Base-by-base conservation (phyloP, 257 asterid genomes). In the Marsdenia floribunda region DNA sequence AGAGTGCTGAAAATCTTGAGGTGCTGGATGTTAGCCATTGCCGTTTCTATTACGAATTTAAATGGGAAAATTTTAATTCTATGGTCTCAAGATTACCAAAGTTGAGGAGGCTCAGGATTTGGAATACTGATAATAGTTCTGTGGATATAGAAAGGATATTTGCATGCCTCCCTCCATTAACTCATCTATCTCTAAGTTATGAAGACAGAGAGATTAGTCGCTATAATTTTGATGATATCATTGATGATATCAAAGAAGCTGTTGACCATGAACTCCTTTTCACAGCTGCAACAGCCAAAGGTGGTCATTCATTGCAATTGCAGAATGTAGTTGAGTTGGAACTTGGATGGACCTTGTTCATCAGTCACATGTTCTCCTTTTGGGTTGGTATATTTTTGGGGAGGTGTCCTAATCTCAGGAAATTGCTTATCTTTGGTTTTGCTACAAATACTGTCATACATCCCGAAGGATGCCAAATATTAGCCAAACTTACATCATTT, bases 81-180 rank as follows among this genome's bases (percentile, higher is more conserved):
- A 93, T 93, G 98, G 89, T 93, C 73, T 87, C 98, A 54, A 86
- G 87, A 76, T 90, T 97, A n/a, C n/a, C n/a, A n/a, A n/a, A n/a
- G n/a, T n/a, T n/a, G n/a, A n/a, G n/a, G n/a, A n/a, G n/a, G n/a
- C n/a, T n/a, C n/a, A n/a, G n/a, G n/a, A n/a, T n/a, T n/a, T 1
- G 78, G 93, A 14, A 88, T 83, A 75, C 75, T 93, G 86, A 88
- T 72, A 82, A 86, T 78, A 77, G 95, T 93, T 83, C 86, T 80
- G 89, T 93, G 44, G 97, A 89, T 78, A 79, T 93, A 21, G 97
- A 90, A 86, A 87, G 90, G 24, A 93, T 93, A 46, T 87, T 97
- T 14, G 73, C 91, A 22, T 91, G 94, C 84, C 91, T 93, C 80
- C 98, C 98, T 16, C 80, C 77, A 52, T 75, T 93, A 80, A 85